These are phyloP conservation scores for Pythium myriotylum DNA, from an alignment of 352 stramenopile genomes.

Conservation along the genomic window DNA sequence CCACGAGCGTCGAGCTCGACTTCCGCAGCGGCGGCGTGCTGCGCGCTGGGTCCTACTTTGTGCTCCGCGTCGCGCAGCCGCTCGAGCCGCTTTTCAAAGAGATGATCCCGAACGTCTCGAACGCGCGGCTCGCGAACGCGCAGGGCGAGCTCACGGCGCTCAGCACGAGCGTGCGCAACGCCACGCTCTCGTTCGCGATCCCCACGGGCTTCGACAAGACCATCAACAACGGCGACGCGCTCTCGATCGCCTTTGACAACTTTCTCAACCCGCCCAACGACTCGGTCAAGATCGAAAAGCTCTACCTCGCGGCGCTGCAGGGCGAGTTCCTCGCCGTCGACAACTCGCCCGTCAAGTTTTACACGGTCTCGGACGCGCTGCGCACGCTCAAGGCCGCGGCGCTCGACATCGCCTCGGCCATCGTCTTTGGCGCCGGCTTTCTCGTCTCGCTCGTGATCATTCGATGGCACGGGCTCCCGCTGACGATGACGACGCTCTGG, in stretches of 20 bases:
- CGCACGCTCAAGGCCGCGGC: conserved; percentile 56
- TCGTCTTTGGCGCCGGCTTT: conserved; percentile 79
- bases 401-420: conserved; percentile 70
- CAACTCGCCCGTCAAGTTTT: conserved; percentile 41
- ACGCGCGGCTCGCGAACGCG: conserved; percentile 44
- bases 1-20: conserved; percentile 53
- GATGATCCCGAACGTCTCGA: conserved; percentile 55
- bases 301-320: conserved; percentile 70
- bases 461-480: conserved; percentile 74
- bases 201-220: conserved; percentile 50
- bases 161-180: conserved; percentile 48
- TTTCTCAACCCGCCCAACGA: conserved; percentile 70
- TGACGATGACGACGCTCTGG: conserved; percentile 84
- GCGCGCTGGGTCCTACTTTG: conserved; percentile 56
- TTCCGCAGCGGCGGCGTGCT: conserved; percentile 68
- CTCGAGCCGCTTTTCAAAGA: conserved; percentile 57
- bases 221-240: conserved; percentile 76
- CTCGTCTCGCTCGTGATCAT: conserved; percentile 86
- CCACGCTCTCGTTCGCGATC: conserved; percentile 80
- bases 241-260: conserved; percentile 64
- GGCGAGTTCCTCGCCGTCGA: conserved; percentile 57
- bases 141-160: conserved; percentile 37
- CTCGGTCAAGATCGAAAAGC: conserved; percentile 60
- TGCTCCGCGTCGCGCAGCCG: conserved; percentile 65
- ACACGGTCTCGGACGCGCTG: conserved; percentile 37